These are phyloP conservation scores for Mycosphaerella arachidis DNA, from an alignment of 2,329 filamentous ascomycete species.

Conservation along the genomic window DNA sequence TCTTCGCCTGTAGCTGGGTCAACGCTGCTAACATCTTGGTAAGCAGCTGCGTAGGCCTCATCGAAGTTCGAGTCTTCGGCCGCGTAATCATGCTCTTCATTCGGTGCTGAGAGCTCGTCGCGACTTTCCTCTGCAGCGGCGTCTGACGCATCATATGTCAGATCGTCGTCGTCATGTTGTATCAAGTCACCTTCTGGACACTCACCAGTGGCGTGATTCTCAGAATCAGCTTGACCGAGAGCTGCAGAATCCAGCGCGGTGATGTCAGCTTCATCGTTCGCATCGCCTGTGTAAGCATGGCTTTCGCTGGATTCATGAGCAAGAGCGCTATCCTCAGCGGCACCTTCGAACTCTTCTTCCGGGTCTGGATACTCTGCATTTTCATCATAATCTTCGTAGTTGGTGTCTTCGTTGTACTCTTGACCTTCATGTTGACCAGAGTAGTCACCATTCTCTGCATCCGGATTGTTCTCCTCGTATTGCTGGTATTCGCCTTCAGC, in stretches of 20 bases:
- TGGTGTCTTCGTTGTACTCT: constrained; percentile 6
- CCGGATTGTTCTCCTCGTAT: constrained; percentile 9
- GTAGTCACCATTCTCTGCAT: constrained; percentile 5
- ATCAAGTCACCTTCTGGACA: constrained; percentile 22
- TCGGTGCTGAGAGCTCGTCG: constrained; percentile 19
- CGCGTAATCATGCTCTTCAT: constrained; percentile 7
- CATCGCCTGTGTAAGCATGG: constrained; percentile 3
- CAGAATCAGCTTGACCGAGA: constrained; percentile 20
- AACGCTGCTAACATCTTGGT: background rate
- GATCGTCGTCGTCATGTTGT: constrained; percentile 23
- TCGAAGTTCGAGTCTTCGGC: background rate
- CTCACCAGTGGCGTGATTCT: constrained; percentile 28
- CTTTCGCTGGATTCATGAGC: constrained; percentile 7
- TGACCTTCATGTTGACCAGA: background rate
- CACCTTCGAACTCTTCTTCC: constrained; percentile 13
- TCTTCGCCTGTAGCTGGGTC: background rate
- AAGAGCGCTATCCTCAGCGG: background rate
- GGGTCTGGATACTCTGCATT: constrained; percentile 13
- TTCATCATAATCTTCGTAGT: constrained; percentile 12
- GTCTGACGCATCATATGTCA: constrained; percentile 25
- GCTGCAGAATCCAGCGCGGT: constrained; percentile 19
- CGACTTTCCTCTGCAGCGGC: constrained; percentile 12
- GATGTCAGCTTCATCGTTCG: constrained; percentile 2
- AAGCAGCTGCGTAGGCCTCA: background rate
- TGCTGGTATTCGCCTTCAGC: constrained; percentile 12